phyloP scores from a whole-genome alignment of 805 yeast species.

The Pichia rugopelliculosa region DNA sequence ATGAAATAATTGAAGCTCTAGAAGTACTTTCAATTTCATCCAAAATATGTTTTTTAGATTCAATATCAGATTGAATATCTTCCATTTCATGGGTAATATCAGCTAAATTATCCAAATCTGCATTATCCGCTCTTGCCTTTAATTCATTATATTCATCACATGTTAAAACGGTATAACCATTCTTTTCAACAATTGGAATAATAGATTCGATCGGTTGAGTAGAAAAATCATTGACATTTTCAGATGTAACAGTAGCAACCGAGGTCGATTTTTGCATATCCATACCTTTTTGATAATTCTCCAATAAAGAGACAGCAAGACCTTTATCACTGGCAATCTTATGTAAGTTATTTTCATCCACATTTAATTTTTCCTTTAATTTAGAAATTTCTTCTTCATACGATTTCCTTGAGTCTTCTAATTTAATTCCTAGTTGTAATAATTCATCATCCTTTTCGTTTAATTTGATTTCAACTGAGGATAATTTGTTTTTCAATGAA shows the following conservation, averaged over 20 bases:
- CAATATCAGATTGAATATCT: constrained; percentile 10
- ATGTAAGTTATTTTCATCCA: background rate
- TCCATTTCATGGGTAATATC: constrained; percentile 11
- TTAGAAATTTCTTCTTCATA: background rate
- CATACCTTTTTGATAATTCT: background rate
- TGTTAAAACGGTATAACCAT: constrained; percentile 23
- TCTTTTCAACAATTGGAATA: constrained; percentile 12
- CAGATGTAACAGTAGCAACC: constrained; percentile 10
- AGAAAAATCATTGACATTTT: constrained; percentile 1
- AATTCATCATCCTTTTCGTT: background rate
- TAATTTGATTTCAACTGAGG: background rate
- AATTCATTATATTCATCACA: constrained; percentile 18
- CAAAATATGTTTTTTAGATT: constrained; percentile 7
- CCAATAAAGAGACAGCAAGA: background rate
- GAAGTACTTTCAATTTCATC: constrained; percentile 9
- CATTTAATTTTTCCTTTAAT: background rate
- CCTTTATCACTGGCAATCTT: background rate
- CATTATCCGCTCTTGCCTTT: background rate
- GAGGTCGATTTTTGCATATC: constrained; percentile 5
- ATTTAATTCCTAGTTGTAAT: background rate
- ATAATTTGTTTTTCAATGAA: background rate
- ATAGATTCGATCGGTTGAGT: constrained; percentile 26
- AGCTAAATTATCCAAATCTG: constrained; percentile 2
- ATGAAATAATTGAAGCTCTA: constrained; percentile 8
- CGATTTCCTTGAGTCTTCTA: background rate